A percentile compares a stretch with the other conserved stretches of the same genome.
Evolutionary conservation across 2,329 filamentous ascomycete genomes (phyloP).

Genomic region (Cladophialophora immunda): DNA sequence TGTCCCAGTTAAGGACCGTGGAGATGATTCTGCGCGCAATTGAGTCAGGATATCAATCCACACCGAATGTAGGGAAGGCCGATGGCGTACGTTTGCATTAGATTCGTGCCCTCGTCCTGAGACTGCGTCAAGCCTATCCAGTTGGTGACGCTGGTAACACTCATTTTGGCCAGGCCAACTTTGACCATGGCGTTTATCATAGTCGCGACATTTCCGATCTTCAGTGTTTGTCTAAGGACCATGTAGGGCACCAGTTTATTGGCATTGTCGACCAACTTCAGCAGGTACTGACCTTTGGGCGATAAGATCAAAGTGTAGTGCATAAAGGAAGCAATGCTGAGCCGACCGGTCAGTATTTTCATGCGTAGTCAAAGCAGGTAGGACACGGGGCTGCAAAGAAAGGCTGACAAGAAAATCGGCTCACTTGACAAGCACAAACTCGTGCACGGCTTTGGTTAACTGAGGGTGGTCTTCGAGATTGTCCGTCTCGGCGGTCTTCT

Average conservation of each 20-base stretch:
- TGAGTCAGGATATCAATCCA: slow-evolving; percentile 8
- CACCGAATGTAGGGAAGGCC: slow-evolving; percentile 2
- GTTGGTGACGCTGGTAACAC: slow-evolving; percentile 76
- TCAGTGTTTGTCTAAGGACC: slow-evolving; percentile 75
- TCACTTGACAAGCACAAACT: slow-evolving; percentile 76
- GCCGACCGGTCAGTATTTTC: slow-evolving; percentile 10
- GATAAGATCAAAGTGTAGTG: slow-evolving; percentile 78
- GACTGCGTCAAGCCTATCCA: slow-evolving; percentile 78
- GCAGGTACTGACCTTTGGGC: slow-evolving; percentile 76
- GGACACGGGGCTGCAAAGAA: neutral
- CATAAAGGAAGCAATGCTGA: slow-evolving; percentile 74
- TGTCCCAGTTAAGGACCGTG: slow-evolving; percentile 76
- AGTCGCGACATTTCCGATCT: slow-evolving; percentile 79
- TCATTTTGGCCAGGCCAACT: slow-evolving; percentile 79
- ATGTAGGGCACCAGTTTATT: slow-evolving; percentile 77
- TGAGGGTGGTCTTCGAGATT: slow-evolving; percentile 71
- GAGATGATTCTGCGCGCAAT: slow-evolving; percentile 70
- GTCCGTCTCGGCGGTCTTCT: slow-evolving; percentile 66
- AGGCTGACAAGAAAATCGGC: slow-evolving; percentile 42
- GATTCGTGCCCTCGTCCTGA: slow-evolving; percentile 80
- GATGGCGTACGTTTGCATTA: slow-evolving; percentile 67
- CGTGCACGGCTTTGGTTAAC: slow-evolving; percentile 69
- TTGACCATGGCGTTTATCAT: slow-evolving; percentile 81
- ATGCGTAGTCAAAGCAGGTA: slow-evolving; percentile 29
- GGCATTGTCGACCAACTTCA: slow-evolving; percentile 74